phyloP scores from a whole-genome alignment of 2,329 filamentous ascomycete species.

The Arthrinium phaeospermum region DNA sequence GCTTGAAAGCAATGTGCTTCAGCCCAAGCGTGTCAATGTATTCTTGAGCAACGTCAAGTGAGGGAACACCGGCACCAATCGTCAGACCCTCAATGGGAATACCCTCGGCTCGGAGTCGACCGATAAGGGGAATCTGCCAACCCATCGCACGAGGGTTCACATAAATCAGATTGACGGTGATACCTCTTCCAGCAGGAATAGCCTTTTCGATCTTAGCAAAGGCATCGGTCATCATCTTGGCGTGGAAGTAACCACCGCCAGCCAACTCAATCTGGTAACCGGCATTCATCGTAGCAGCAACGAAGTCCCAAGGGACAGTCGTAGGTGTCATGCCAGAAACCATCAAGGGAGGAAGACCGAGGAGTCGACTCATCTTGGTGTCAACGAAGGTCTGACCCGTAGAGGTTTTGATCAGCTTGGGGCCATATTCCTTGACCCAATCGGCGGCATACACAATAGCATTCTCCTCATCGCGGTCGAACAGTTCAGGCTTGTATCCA shows the following conservation, averaged over 20 bases:
- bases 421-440: constrained; percentile 97
- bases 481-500: constrained; percentile 97
- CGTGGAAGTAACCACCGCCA: constrained; percentile 87
- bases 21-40: constrained; percentile 92
- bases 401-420: constrained; percentile 88
- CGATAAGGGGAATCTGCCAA: constrained; percentile 89
- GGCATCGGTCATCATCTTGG: constrained; percentile 81
- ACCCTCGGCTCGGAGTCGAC: constrained; percentile 79
- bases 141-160: constrained; percentile 88
- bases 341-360: constrained; percentile 86
- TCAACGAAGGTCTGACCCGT: constrained; percentile 90
- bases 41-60: constrained; percentile 89
- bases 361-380: constrained; percentile 90
- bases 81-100: constrained; percentile 91
- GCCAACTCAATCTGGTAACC: constrained; percentile 94
- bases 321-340: constrained; percentile 94
- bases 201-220: constrained; percentile 83
- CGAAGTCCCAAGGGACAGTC: constrained; percentile 90
- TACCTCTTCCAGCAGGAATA: constrained; percentile 85
- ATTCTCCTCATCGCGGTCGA: constrained; percentile 93
- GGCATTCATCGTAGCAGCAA: constrained; percentile 90
- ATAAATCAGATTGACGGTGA: constrained; percentile 89
- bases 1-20: constrained; percentile 95
- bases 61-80: constrained; percentile 92
- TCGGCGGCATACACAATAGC: constrained; percentile 94